phyloP scores from a whole-genome alignment of 176 grass and related monocot genomes.

The Cenchrus americanus region DNA sequence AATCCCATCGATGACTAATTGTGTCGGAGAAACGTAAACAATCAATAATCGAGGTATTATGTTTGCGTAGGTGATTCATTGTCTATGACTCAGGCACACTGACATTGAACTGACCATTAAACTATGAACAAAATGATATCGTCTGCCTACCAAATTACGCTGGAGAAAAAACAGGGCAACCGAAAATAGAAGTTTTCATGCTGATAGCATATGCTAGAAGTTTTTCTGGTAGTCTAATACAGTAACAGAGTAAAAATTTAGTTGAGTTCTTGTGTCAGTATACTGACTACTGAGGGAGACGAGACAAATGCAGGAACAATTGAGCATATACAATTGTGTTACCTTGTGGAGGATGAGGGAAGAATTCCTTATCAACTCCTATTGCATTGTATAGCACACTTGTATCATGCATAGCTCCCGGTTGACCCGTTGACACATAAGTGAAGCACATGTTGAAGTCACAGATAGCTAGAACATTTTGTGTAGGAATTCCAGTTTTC shows the following conservation, averaged over 20 bases:
- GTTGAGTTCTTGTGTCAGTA: not conserved
- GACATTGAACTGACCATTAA: not conserved
- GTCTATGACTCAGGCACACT: not conserved
- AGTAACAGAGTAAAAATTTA: not conserved
- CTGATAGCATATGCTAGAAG: not conserved
- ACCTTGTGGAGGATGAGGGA: too few relatives aligned
- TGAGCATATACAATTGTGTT: too few relatives aligned
- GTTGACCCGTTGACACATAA: too few relatives aligned
- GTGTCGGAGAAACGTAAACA: slow-evolving; percentile 10
- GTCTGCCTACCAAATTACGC: not conserved
- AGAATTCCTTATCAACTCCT: too few relatives aligned
- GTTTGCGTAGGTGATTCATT: not conserved
- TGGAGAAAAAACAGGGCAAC: not conserved
- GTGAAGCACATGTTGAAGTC: too few relatives aligned
- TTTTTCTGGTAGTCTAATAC: not conserved
- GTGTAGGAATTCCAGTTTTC: too few relatives aligned
- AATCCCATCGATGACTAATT: slow-evolving; percentile 28
- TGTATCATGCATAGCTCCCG: too few relatives aligned
- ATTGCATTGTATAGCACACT: too few relatives aligned
- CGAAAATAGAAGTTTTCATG: not conserved
- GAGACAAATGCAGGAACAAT: not conserved
- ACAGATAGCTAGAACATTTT: too few relatives aligned
- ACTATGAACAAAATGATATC: not conserved
- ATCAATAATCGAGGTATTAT: not conserved
- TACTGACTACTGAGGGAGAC: not conserved